Conservation (phyloP, 345 rosid species). For the Lumnitzera racemosa region DNA sequence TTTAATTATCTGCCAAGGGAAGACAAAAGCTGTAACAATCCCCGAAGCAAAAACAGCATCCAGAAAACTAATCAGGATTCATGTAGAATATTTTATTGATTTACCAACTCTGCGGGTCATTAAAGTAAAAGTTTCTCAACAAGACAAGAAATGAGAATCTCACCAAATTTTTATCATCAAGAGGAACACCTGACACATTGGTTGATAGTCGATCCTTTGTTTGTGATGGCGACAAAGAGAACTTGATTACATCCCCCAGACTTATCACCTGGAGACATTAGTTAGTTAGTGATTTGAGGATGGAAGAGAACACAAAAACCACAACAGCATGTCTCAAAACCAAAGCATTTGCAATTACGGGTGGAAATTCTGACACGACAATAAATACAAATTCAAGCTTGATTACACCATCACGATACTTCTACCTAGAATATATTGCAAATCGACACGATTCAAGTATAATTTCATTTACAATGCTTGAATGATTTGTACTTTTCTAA, state of each 20-base stretch:
- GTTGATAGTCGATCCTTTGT: conserved; percentile 69
- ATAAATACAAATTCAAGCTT: too few species aligned
- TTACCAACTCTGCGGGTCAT: too few species aligned
- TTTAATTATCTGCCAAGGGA: conserved; percentile 70
- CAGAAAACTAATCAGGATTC: background rate
- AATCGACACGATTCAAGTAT: too few species aligned
- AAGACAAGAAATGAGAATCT: background rate
- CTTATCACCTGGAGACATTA: conserved; percentile 57
- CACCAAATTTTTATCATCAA: conserved; percentile 74
- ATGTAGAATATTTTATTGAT: background rate
- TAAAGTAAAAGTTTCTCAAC: too few species aligned
- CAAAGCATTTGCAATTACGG: background rate
- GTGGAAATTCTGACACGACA: too few species aligned
- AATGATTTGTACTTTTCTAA: too few species aligned
- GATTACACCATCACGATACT: too few species aligned
- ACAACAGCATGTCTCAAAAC: background rate
- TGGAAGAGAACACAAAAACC: background rate
- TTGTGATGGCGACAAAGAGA: conserved; percentile 81
- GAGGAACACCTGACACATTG: conserved; percentile 77
- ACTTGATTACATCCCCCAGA: conserved; percentile 80
- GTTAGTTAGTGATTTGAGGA: background rate
- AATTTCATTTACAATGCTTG: too few species aligned
- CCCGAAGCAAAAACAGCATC: background rate
- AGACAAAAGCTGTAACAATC: background rate
- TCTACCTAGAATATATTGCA: too few species aligned